Evolutionary conservation across 768 basidiomycete species (phyloP), one percentile per base, ranked within the genome.

Genomic region (Scleroderma citrinum): DNA sequence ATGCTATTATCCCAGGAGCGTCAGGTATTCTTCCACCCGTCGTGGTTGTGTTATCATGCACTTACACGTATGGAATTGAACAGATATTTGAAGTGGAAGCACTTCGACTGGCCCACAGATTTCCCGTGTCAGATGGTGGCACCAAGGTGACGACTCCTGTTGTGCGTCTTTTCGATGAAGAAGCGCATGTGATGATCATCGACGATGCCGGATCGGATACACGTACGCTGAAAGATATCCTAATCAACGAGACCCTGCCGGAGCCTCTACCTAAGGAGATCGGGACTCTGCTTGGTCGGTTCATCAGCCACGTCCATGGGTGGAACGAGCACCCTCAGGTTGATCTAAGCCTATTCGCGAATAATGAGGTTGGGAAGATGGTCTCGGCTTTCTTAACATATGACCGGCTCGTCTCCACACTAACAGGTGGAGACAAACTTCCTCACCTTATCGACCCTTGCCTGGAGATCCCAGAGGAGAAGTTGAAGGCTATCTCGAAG

Each of bases 131-230:
- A 2, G 67, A 69, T 8, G 48, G 47, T 16, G 62, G 69, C 21
- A 64, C 73, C 3, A 44, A 76, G 16, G 70, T 80, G 42, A 73
- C 69, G 2, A 74, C 78, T 4, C 82, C 83, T 2, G 59, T 49
- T 6, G 66, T 85, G 14, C 66, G 76, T 56, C 61, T 69, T 30
- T 75, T 77, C 57, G 83, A 86, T 55, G 60, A 71, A 35, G 66
- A 64, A 21, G 69, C 60, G 10, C 68, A 76, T 51, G 76, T 74
- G 13, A 71, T 85, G 34, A 73, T 86, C 58, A 82, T 85, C 72
- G 78, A 82, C 39, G 84, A 86, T 50, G 72, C 70, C 45, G 83
- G 84, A 3, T 60, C 58, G 29, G 53, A 60, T 3, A 39, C 48
- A 17, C 49, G 36, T 36, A 74, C 64, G 3, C 60, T 79, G 42